Percentiles rank a stretch among this genome's conserved stretches.
These are phyloP conservation scores for Thecaphora frezii DNA, from an alignment of 1,284 basidiomycete species.

Conservation along the genomic window DNA sequence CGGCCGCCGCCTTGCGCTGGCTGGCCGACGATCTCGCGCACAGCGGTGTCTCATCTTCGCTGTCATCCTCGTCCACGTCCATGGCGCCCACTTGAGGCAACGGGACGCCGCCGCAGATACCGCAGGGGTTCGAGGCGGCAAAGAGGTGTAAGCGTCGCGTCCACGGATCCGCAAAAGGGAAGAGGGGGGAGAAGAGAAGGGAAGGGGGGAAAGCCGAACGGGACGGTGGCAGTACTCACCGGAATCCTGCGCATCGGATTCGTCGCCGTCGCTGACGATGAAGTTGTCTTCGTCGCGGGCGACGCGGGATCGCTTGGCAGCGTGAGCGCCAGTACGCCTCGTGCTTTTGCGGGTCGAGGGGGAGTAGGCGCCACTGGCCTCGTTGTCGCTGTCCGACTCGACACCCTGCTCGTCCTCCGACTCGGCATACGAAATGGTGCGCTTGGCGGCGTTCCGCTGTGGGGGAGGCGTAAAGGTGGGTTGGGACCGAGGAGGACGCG, in stretches of 20 bases:
- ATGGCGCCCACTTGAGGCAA: no score
- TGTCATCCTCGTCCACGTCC: conserved; percentile 10
- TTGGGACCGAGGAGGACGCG: no score
- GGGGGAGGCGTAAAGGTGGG: background rate
- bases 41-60: conserved; percentile 5
- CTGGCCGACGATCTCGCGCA: conserved; percentile 7
- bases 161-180: no score
- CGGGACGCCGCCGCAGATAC: no score
- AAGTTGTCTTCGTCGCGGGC: conserved; percentile 44
- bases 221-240: conserved; percentile 1
- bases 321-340: conserved; percentile 6
- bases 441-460: conserved; percentile 19
- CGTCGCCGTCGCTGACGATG: conserved; percentile 41
- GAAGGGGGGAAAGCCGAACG: no score
- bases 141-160: no score
- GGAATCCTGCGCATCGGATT: conserved; percentile 20
- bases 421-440: conserved; percentile 37
- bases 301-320: conserved; percentile 21
- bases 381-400: conserved; percentile 21
- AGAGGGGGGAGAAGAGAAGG: no score
- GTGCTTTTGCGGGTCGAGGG: background rate
- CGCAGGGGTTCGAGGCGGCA: no score
- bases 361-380: conserved; percentile 2
- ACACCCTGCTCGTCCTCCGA: conserved; percentile 38
- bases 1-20: conserved; percentile 13